Evolutionary conservation across 371 early-diverging fungal genomes (phyloP), one percentile per base, ranked within the genome.

Genomic region (Mucor velutinosus): DNA sequence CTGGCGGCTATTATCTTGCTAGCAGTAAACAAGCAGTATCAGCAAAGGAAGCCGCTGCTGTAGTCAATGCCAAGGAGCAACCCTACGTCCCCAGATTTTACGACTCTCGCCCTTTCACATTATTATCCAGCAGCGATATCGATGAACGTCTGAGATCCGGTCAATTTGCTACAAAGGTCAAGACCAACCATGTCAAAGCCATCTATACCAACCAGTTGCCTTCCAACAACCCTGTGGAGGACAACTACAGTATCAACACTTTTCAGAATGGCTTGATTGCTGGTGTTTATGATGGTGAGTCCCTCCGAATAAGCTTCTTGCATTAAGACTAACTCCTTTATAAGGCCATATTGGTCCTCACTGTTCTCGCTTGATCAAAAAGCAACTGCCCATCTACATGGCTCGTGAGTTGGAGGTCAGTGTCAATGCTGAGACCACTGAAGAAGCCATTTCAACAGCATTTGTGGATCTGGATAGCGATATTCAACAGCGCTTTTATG

Each of bases 401-500:
- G 83, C 76, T 7, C 71, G 80, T 29, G 72, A 80, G 29, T 33
- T 83, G 33, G 57, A 61, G 7, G 30, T 61, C 11, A 32, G 53
- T 15, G 45, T 37, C 21, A 41, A 43, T 19, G 23, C 57, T 21
- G 64, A 57, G 47, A 57, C 58, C 7, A 25, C 35, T 0, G 73
- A 75, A 41, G 58, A 81, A 35, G 81, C 82, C 1, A 86, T 89
- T 32, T 77, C 82, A 12, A 79, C 61, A 4, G 87, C 86, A 0
- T 89, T 89, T 66, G 79, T 76, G 43, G 76, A 75, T 0, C 65
- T 90, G 61, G 91, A 90, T 64, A 64, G 81, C 43, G 81, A 83
- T 65, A 87, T 90, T 63, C 84, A 88, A 47, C 76, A 85, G 39
- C 82, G 86, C n/a, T 83, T 87, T 32, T 83, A 87, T 45, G 74